Percentiles rank a stretch among this genome's conserved stretches.
These are phyloP conservation scores for Rhodotorula sp. DNA, from an alignment of 1,284 basidiomycete genomes.

Conservation along the genomic window DNA sequence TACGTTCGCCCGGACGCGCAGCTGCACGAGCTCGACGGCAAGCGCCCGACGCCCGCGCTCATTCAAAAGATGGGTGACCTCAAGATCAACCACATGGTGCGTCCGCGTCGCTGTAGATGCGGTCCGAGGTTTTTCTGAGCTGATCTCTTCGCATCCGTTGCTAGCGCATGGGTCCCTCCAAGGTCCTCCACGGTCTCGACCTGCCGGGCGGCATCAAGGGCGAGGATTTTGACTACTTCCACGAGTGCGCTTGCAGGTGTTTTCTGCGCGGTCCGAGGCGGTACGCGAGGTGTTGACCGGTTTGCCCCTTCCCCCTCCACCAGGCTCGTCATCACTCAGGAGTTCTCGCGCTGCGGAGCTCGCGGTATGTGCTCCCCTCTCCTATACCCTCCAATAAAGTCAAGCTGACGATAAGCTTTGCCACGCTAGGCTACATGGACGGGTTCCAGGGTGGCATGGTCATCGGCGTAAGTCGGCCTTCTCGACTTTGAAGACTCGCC, in stretches of 20 bases:
- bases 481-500: not conserved
- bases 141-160: not conserved
- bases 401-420: not conserved
- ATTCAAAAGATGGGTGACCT: conserved; percentile 53
- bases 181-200: conserved; percentile 71
- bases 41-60: conserved; percentile 47
- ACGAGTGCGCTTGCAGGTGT: conserved; percentile 55
- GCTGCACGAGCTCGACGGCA: conserved; percentile 45
- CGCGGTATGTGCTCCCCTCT: conserved; percentile 54
- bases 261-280: not conserved
- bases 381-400: too few relatives aligned
- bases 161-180: conserved; percentile 67
- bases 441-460: conserved; percentile 71
- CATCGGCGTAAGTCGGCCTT: conserved; percentile 69
- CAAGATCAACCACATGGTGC: conserved; percentile 75
- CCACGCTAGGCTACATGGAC: conserved; percentile 63
- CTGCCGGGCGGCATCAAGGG: conserved; percentile 83
- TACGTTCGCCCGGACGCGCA: conserved; percentile 45
- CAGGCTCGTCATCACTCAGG: conserved; percentile 72
- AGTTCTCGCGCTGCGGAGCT: conserved; percentile 71
- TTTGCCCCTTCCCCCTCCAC: not conserved
- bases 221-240: conserved; percentile 87
- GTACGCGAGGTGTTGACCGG: not conserved
- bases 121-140: not conserved
- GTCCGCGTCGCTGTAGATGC: not conserved